Conservation (phyloP, 2,329 filamentous ascomycete species). For the Aspergillus ruber region DNA sequence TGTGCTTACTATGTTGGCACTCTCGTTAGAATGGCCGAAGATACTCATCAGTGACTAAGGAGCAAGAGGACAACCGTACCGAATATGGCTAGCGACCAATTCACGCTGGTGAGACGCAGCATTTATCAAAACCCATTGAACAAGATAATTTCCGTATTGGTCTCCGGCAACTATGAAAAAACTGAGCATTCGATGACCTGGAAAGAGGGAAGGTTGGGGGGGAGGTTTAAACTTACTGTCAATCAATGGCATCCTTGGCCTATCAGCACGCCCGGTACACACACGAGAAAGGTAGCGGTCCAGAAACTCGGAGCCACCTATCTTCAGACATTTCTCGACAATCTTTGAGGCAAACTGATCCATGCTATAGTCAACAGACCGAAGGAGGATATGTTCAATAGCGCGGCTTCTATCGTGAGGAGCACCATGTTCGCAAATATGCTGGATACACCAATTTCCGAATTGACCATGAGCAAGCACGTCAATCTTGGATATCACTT, state of each 20-base stretch:
- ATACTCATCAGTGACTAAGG: not conserved
- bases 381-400: constrained; percentile 89
- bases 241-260: constrained; percentile 92
- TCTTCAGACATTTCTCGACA: constrained; percentile 97
- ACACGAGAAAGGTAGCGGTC: constrained; percentile 89
- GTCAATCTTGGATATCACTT: constrained; percentile 91
- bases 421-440: constrained; percentile 94
- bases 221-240: constrained; percentile 62
- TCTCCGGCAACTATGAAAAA: constrained; percentile 67
- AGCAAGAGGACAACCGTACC: constrained; percentile 34
- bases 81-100: constrained; percentile 85
- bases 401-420: constrained; percentile 87
- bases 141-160: constrained; percentile 96
- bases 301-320: constrained; percentile 83
- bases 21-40: constrained; percentile 6
- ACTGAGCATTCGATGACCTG: not conserved
- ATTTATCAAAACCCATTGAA: constrained; percentile 94
- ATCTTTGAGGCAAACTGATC: constrained; percentile 99
- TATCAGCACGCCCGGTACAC: constrained; percentile 81
- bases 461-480: constrained; percentile 96
- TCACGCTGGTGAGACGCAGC: constrained; percentile 83
- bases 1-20: constrained; percentile 64
- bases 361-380: constrained; percentile 94
- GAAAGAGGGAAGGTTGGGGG: no score
- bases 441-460: constrained; percentile 99